Conservation (phyloP, 2,329 filamentous ascomycete species). For the Colletotrichum endophyticum region DNA sequence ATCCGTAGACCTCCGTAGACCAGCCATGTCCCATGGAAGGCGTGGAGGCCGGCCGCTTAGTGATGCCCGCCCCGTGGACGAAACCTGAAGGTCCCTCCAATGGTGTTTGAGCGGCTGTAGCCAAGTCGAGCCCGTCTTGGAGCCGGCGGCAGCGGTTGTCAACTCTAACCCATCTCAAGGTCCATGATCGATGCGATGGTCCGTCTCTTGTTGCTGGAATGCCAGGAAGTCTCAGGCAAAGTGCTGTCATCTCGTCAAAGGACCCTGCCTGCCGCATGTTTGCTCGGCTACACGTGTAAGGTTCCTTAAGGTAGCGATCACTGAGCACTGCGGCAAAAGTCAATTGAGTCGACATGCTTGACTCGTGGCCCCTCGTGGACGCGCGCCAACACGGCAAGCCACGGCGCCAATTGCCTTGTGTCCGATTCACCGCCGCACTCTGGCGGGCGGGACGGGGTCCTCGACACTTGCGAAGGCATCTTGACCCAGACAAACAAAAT, state of each 20-base stretch:
- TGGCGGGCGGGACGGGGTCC: background rate
- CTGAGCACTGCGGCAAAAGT: background rate
- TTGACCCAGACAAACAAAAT: background rate
- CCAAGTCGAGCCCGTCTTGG: background rate
- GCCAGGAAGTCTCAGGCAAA: background rate
- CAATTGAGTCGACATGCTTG: background rate
- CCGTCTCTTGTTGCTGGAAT: background rate
- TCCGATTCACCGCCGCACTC: background rate
- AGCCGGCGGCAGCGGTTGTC: background rate
- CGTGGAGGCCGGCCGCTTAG: background rate
- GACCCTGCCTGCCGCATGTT: background rate
- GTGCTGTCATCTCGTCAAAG: background rate
- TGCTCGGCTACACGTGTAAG: background rate
- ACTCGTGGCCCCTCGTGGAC: background rate
- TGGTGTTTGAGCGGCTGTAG: background rate
- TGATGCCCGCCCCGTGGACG: background rate
- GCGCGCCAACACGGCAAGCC: background rate
- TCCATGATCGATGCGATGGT: background rate
- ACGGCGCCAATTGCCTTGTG: background rate
- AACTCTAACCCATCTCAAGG: background rate
- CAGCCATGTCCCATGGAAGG: background rate
- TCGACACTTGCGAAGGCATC: background rate
- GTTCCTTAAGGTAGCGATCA: background rate
- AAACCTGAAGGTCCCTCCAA: background rate
- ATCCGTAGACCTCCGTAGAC: background rate